phyloP scores from a whole-genome alignment of 768 basidiomycete genomes.

The Amanita exitialis region DNA sequence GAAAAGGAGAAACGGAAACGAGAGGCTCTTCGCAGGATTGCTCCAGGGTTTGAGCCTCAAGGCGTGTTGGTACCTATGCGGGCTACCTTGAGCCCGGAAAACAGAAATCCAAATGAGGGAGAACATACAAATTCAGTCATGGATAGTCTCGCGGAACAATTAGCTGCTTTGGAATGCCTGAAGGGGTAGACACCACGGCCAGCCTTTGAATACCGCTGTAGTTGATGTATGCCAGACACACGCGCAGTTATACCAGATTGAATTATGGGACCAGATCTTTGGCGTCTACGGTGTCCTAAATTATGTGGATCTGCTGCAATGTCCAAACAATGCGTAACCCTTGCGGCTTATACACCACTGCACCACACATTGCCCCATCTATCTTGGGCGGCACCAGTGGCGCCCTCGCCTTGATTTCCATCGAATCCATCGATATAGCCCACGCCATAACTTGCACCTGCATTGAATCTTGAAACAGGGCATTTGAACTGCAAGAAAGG shows the following conservation, averaged over 20 bases:
- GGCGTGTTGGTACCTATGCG: slow-evolving; percentile 50
- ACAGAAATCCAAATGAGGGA: slow-evolving; percentile 7
- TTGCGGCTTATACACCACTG: slow-evolving; percentile 22
- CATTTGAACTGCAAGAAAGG: slow-evolving; percentile 62
- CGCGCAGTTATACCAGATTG: no score
- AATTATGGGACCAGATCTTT: no score
- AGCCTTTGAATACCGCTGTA: no score
- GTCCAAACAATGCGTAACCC: not conserved
- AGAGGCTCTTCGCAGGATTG: slow-evolving; percentile 66
- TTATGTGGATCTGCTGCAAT: not conserved
- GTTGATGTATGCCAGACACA: no score
- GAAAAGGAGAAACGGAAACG: slow-evolving; percentile 59
- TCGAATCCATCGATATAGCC: slow-evolving; percentile 56
- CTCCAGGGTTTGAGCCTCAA: slow-evolving; percentile 75
- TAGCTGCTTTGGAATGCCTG: slow-evolving; percentile 56
- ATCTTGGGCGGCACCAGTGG: slow-evolving; percentile 50
- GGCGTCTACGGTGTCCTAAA: not conserved
- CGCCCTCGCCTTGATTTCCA: slow-evolving; percentile 37
- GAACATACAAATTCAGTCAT: slow-evolving; percentile 46
- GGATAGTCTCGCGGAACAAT: slow-evolving; percentile 74
- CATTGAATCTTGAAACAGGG: slow-evolving; percentile 51
- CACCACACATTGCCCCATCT: slow-evolving; percentile 75
- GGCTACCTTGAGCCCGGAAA: slow-evolving; percentile 7
- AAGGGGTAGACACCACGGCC: no score
- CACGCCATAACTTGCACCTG: slow-evolving; percentile 61